Evolutionary conservation across 2,329 filamentous ascomycete species (phyloP).

Genomic region (Pyrenochaeta sp.): DNA sequence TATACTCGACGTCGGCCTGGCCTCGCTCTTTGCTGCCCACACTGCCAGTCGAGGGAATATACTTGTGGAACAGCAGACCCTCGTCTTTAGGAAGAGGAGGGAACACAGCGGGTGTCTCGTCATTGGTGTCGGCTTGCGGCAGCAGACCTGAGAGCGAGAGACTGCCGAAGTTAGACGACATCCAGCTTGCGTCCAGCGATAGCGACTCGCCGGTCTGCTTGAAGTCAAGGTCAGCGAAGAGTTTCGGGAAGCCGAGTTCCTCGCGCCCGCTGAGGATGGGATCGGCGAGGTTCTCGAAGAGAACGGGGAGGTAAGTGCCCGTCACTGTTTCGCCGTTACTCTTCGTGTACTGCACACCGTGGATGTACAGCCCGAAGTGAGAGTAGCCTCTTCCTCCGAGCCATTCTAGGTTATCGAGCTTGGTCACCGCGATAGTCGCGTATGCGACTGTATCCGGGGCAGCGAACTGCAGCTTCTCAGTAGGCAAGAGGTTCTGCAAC

Average conservation of each 20-base stretch:
- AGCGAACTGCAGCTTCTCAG: slow-evolving; percentile 44
- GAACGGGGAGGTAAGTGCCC: slow-evolving; percentile 64
- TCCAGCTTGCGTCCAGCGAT: slow-evolving; percentile 50
- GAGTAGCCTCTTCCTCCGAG: slow-evolving; percentile 66
- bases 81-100: slow-evolving; percentile 44
- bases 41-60: slow-evolving; percentile 62
- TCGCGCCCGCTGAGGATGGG: slow-evolving; percentile 67
- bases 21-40: slow-evolving; percentile 51
- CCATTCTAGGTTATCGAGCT: slow-evolving; percentile 63
- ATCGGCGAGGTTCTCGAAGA: slow-evolving; percentile 67
- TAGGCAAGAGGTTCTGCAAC: slow-evolving; percentile 52
- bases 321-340: slow-evolving; percentile 55
- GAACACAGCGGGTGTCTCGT: slow-evolving; percentile 1
- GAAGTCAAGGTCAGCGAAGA: slow-evolving; percentile 61
- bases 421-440: slow-evolving; percentile 50
- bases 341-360: slow-evolving; percentile 65
- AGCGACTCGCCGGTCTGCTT: slow-evolving; percentile 47
- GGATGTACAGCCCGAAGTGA: slow-evolving; percentile 67
- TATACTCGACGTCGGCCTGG: slow-evolving; percentile 63
- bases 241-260: slow-evolving; percentile 68
- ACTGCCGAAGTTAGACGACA: slow-evolving; percentile 42
- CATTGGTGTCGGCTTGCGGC: slow-evolving; percentile 15
- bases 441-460: slow-evolving; percentile 48
- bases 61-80: slow-evolving; percentile 63
- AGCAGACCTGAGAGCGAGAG: slow-evolving; percentile 36